phyloP scores from a whole-genome alignment of 225 moss, liverwort and hornwort species.

The Sphagnum tenellum region DNA sequence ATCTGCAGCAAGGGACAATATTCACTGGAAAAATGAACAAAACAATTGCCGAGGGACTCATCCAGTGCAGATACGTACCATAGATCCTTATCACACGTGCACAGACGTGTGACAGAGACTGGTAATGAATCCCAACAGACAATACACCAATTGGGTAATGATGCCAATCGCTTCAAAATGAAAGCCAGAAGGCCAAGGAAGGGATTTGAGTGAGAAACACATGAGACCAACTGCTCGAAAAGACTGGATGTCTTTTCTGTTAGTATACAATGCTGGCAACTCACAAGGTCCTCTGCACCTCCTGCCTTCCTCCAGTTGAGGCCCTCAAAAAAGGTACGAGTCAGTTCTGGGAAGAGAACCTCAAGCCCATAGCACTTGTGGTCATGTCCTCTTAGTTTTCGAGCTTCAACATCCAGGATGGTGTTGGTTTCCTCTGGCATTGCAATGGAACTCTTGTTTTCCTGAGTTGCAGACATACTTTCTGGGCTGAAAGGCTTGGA shows the following conservation, averaged over 20 bases:
- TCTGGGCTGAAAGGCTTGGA: slow-evolving; percentile 15
- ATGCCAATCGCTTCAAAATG: slow-evolving; percentile 30
- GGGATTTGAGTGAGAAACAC: slow-evolving; percentile 22
- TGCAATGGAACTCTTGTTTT: not conserved
- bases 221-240: not conserved
- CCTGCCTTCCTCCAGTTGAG: slow-evolving; percentile 4
- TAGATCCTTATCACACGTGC: slow-evolving; percentile 55
- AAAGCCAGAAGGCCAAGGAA: slow-evolving; percentile 51
- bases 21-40: no score
- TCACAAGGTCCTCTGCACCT: not conserved
- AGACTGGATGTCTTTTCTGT: not conserved
- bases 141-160: slow-evolving; percentile 59
- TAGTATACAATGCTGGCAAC: not conserved
- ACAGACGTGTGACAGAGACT: slow-evolving; percentile 40
- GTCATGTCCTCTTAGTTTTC: slow-evolving; percentile 9
- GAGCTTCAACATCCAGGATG: slow-evolving; percentile 16
- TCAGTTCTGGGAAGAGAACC: slow-evolving; percentile 50
- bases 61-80: slow-evolving; percentile 5
- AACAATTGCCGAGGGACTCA: no score
- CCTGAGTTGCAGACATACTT: slow-evolving; percentile 16
- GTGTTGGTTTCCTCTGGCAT: slow-evolving; percentile 14
- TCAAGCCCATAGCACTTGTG: slow-evolving; percentile 36
- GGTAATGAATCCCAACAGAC: slow-evolving; percentile 58
- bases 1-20: no score
- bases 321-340: slow-evolving; percentile 25